Evolutionary conservation across 805 yeast species (phyloP).

Genomic region (Saccharomycopsis microspora): DNA sequence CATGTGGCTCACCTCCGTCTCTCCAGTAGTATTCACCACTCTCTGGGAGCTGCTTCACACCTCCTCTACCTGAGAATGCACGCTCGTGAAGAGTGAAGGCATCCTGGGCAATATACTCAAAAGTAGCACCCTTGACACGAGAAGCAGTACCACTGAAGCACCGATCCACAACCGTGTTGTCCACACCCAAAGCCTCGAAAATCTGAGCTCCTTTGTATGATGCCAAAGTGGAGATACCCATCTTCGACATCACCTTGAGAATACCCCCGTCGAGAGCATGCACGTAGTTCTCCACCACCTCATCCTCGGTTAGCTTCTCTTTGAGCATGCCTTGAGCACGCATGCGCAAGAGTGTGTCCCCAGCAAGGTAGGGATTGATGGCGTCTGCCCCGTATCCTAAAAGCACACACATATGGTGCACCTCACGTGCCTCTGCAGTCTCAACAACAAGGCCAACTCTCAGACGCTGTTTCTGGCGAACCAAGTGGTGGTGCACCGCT

Average conservation of each 20-base stretch:
- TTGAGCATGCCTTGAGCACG: slow-evolving; percentile 67
- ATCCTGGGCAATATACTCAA: slow-evolving; percentile 93
- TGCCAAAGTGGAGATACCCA: slow-evolving; percentile 97
- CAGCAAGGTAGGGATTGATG: slow-evolving; percentile 84
- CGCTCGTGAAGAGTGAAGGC: slow-evolving; percentile 89
- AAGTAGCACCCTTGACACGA: slow-evolving; percentile 89
- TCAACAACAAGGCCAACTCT: slow-evolving; percentile 86
- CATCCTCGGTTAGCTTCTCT: slow-evolving; percentile 36
- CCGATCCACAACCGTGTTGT: slow-evolving; percentile 86
- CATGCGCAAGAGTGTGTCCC: slow-evolving; percentile 81
- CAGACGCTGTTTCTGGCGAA: slow-evolving; percentile 91
- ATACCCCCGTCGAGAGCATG: slow-evolving; percentile 84
- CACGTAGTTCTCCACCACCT: slow-evolving; percentile 68
- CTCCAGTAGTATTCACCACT: slow-evolving; percentile 98
- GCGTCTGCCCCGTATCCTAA: slow-evolving; percentile 98
- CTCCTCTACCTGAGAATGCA: slow-evolving; percentile 74
- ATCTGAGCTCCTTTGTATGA: slow-evolving; percentile 99
- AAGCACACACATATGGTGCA: slow-evolving; percentile 89
- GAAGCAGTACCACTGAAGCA: slow-evolving; percentile 98
- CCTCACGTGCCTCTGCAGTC: slow-evolving; percentile 96
- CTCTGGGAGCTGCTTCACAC: slow-evolving; percentile 69
- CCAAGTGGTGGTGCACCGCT: slow-evolving; percentile 94
- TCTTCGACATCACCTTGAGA: slow-evolving; percentile 94
- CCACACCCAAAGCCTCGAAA: slow-evolving; percentile 93
- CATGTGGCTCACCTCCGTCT: slow-evolving; percentile 95